These are phyloP conservation scores for Colletotrichum sp. DNA, from an alignment of 2,329 filamentous ascomycete species.

Conservation along the genomic window DNA sequence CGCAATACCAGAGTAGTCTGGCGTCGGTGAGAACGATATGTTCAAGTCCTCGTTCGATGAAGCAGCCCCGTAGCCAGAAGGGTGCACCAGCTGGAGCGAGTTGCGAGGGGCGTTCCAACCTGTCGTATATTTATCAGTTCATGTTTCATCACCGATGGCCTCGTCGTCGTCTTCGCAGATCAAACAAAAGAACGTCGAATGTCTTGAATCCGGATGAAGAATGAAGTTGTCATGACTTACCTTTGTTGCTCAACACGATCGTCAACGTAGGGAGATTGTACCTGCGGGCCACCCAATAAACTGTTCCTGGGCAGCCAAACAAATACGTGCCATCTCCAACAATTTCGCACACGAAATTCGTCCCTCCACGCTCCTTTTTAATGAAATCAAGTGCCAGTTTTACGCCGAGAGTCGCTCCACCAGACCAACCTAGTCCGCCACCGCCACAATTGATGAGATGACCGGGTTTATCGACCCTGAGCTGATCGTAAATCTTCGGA, in stretches of 20 bases:
- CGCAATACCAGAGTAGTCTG: conserved; percentile 41
- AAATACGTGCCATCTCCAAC: conserved; percentile 64
- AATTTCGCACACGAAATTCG: conserved; percentile 57
- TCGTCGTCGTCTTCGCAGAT: neutral
- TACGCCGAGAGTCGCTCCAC: conserved; percentile 76
- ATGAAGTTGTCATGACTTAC: conserved; percentile 30
- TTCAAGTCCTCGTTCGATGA: conserved; percentile 51
- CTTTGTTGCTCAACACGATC: conserved; percentile 62
- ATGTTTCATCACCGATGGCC: neutral
- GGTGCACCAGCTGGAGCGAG: conserved; percentile 49
- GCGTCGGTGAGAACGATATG: conserved; percentile 48
- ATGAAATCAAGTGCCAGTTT: conserved; percentile 65
- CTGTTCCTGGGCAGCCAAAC: conserved; percentile 58
- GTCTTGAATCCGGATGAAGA: neutral
- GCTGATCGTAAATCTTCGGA: conserved; percentile 69
- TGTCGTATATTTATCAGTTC: conserved; percentile 3
- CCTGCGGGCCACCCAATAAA: conserved; percentile 60
- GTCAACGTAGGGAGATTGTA: conserved; percentile 61
- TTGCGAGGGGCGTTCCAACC: conserved; percentile 51
- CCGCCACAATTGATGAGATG: conserved; percentile 84
- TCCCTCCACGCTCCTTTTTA: conserved; percentile 43
- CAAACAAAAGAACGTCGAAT: neutral
- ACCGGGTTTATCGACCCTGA: conserved; percentile 70
- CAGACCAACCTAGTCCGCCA: conserved; percentile 81
- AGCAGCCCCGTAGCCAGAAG: conserved; percentile 42